Evolutionary conservation across 1,139 yeast genomes (phyloP).

Genomic region (Meyerozyma sp.): DNA sequence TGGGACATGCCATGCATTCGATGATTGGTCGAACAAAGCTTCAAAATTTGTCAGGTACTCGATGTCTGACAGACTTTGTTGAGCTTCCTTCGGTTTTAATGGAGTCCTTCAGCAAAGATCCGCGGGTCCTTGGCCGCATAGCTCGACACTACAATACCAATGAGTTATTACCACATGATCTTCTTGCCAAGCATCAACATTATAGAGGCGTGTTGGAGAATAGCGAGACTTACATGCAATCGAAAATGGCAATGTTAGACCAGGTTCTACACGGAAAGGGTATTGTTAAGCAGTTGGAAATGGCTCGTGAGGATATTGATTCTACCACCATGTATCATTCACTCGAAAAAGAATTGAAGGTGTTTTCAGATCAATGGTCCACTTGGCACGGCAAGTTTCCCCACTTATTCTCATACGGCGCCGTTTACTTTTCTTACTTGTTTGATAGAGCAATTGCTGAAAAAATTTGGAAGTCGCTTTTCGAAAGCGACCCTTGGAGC

Average conservation of each 20-base stretch:
- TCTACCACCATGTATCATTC: constrained; percentile 60
- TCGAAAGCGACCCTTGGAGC: constrained; percentile 64
- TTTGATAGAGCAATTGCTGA: constrained; percentile 92
- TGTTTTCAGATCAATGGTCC: constrained; percentile 59
- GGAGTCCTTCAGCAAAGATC: constrained; percentile 88
- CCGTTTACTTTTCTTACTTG: constrained; percentile 87
- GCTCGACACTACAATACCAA: constrained; percentile 74
- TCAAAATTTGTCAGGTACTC: constrained; percentile 90
- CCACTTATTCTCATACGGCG: constrained; percentile 89
- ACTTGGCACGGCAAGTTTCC: constrained; percentile 96
- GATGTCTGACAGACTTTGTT: constrained; percentile 95
- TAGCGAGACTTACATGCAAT: constrained; percentile 81
- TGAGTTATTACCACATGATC: constrained; percentile 48
- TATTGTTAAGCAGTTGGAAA: constrained; percentile 27
- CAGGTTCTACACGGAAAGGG: constrained; percentile 60
- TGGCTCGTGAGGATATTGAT: constrained; percentile 27
- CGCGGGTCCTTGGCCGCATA: constrained; percentile 65
- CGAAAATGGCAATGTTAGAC: constrained; percentile 85
- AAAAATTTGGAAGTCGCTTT: constrained; percentile 73
- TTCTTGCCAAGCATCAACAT: constrained; percentile 46
- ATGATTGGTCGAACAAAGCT: constrained; percentile 88
- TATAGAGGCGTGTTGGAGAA: constrained; percentile 54
- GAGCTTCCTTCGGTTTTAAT: constrained; percentile 92
- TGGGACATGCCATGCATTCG: constrained; percentile 99
- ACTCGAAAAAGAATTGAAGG: constrained; percentile 50